A percentile compares a stretch with the other conserved stretches of the same genome.
These are phyloP conservation scores for Pythium biforme DNA, from an alignment of 352 stramenopile genomes.

Conservation along the genomic window DNA sequence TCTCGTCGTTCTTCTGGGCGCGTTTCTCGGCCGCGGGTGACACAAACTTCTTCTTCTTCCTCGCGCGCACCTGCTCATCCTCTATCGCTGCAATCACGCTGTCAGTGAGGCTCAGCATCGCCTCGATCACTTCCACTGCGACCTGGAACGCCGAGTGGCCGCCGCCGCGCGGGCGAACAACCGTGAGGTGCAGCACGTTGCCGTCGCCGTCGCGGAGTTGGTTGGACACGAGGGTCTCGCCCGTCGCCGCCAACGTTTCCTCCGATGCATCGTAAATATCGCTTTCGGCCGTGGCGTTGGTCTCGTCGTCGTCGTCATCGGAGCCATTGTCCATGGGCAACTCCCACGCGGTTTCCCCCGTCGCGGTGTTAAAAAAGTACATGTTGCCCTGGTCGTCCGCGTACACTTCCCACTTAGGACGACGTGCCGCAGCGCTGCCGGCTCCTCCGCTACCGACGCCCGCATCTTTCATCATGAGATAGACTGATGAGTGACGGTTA, in stretches of 20 bases:
- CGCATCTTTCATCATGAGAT: background rate
- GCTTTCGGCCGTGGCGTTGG: background rate
- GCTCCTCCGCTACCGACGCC: background rate
- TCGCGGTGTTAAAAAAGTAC: constrained; percentile 75
- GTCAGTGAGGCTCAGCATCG: constrained; percentile 40
- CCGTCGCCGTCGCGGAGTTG: constrained; percentile 20
- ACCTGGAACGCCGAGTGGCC: constrained; percentile 39
- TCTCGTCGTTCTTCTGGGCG: constrained; percentile 44
- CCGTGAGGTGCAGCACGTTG: constrained; percentile 21
- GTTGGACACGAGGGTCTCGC: constrained; percentile 18
- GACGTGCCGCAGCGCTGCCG: background rate
- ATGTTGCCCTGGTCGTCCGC: constrained; percentile 63
- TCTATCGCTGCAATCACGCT: constrained; percentile 6
- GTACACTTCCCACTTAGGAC: constrained; percentile 59
- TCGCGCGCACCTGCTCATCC: background rate
- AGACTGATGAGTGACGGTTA: background rate
- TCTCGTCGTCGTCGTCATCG: constrained; percentile 6
- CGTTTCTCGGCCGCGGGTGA: constrained; percentile 48
- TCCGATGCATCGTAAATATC: background rate
- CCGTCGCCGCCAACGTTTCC: background rate
- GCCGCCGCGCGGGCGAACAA: constrained; percentile 16
- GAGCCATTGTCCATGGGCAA: constrained; percentile 41
- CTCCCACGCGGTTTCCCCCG: constrained; percentile 71
- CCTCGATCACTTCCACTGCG: constrained; percentile 48
- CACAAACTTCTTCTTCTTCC: constrained; percentile 43